Percentiles rank a stretch among this genome's conserved stretches.
These are phyloP conservation scores for Ceratocystis lukuohia DNA, from an alignment of 2,329 filamentous ascomycete species.

Conservation along the genomic window DNA sequence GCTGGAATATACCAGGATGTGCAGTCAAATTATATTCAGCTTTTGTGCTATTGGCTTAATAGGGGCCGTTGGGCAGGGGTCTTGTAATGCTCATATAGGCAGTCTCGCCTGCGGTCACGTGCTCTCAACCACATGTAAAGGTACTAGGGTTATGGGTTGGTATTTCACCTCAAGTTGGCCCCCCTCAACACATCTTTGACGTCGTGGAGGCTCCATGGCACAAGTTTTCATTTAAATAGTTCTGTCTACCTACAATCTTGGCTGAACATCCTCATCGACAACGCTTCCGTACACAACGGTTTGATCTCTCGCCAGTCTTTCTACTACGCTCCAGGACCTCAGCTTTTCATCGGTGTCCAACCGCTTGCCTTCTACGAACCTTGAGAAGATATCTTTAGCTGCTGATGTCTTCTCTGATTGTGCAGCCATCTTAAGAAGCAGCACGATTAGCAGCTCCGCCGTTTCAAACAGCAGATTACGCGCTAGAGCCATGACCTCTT, in stretches of 20 bases:
- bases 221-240: neutral
- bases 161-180: neutral
- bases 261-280: constrained; percentile 10
- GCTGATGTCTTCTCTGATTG: constrained; percentile 23
- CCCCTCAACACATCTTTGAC: neutral
- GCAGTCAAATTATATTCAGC: no score
- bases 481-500: constrained; percentile 34
- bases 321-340: neutral
- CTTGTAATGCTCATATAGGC: no score
- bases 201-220: neutral
- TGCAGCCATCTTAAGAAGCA: constrained; percentile 32
- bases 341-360: constrained; percentile 9
- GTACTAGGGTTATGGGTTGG: no score
- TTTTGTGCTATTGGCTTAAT: no score
- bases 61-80: no score
- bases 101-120: no score
- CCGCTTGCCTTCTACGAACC: constrained; percentile 28
- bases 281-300: constrained; percentile 18
- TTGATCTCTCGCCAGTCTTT: constrained; percentile 18
- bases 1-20: no score
- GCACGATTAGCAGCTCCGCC: constrained; percentile 33
- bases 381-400: constrained; percentile 28
- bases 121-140: no score
- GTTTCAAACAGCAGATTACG: constrained; percentile 33
- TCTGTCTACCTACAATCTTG: constrained; percentile 11